A percentile compares a stretch with the other conserved stretches of the same genome.
phyloP scores from a whole-genome alignment of 2,329 filamentous ascomycete genomes.

The Penicillium sp. region DNA sequence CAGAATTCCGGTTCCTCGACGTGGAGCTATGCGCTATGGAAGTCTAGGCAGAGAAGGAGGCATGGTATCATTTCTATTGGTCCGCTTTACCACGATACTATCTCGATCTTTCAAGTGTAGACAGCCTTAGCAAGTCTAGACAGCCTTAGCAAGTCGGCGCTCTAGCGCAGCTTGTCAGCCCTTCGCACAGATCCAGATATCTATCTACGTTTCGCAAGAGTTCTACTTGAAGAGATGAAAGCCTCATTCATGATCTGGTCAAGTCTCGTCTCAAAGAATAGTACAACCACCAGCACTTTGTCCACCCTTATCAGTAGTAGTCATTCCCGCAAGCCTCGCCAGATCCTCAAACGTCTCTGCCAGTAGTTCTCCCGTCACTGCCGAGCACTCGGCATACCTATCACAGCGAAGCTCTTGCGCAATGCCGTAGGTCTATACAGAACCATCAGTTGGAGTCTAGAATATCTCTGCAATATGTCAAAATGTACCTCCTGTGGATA shows the following conservation, averaged over 20 bases:
- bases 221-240: neutral
- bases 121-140: neutral
- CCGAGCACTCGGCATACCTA: conserved; percentile 68
- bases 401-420: conserved; percentile 67
- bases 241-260: neutral
- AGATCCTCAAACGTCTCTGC: conserved; percentile 66
- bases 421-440: conserved; percentile 58
- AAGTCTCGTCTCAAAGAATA: conserved; percentile 40
- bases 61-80: neutral
- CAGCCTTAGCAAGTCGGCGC: neutral
- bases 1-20: neutral
- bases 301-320: conserved; percentile 61
- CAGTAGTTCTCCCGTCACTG: conserved; percentile 65
- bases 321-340: conserved; percentile 63
- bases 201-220: neutral
- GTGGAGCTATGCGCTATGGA: neutral
- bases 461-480: conserved; percentile 36
- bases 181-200: neutral
- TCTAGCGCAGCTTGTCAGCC: too few relatives aligned
- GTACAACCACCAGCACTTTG: conserved; percentile 53
- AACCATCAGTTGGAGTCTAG: conserved; percentile 18
- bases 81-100: neutral
- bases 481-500: conserved; percentile 50
- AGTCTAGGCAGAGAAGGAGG: neutral
- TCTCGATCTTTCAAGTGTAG: neutral